These are phyloP conservation scores for Fonsecaea nubica DNA, from an alignment of 2,329 filamentous ascomycete species.

Conservation along the genomic window DNA sequence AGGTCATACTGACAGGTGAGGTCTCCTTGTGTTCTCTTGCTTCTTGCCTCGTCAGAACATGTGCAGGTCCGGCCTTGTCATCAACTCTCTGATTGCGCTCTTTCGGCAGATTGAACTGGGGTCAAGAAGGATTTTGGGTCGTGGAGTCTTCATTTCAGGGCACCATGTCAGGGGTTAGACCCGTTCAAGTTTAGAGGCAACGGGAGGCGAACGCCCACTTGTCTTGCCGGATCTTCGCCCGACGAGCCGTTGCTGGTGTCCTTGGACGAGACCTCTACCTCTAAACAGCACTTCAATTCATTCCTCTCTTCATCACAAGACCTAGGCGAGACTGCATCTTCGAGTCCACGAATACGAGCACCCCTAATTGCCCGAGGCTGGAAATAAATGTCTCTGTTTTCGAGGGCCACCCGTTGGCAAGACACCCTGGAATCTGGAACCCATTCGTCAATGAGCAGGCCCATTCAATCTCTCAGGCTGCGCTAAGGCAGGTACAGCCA, in stretches of 20 bases:
- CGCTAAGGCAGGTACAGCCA: constrained; percentile 28
- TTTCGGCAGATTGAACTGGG: background rate
- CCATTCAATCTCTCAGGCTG: constrained; percentile 20
- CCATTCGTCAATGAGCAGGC: constrained; percentile 18
- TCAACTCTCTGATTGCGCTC: background rate
- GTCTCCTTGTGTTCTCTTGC: background rate
- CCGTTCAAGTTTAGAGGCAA: background rate
- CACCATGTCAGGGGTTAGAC: background rate
- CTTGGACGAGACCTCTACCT: background rate
- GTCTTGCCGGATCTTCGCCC: background rate
- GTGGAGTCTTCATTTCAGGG: background rate
- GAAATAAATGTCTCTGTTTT: constrained; percentile 18
- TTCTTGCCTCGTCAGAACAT: background rate
- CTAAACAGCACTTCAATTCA: background rate
- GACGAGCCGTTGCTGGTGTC: background rate
- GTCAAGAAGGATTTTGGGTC: background rate
- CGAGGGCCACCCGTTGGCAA: background rate
- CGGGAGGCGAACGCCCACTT: background rate
- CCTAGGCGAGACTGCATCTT: background rate
- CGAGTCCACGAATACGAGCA: background rate
- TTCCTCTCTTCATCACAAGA: background rate
- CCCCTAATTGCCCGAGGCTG: background rate
- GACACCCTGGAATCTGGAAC: background rate
- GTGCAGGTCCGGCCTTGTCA: background rate
- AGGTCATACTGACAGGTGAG: background rate